Evolutionary conservation across 2,329 filamentous ascomycete species (phyloP), one percentile per base, ranked within the genome.

Genomic region (Rhynchosporium agropyri): DNA sequence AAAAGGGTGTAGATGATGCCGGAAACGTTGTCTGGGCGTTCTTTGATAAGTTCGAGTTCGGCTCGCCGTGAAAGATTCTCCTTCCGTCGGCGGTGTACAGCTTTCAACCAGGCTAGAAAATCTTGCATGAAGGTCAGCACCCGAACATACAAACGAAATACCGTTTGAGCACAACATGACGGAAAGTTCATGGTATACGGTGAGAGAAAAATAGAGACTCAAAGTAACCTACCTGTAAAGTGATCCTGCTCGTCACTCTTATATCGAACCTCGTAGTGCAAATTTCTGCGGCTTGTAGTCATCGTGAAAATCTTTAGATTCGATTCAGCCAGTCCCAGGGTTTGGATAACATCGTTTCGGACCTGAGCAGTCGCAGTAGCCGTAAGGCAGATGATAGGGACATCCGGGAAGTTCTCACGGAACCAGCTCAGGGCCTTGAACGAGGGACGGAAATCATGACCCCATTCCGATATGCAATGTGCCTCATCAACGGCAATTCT

Each of bases 391-490:
- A 95, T 97, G 65, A 98, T 89, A 4, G 94, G 93, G 0, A 97
- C 91, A 61, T 90, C 84, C 0, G 92, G 91, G 68, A 95, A 92
- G 5, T 87, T 87, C 55, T 86, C 82, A 69, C 90, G 89, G 79
- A 98, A 95, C 87, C 91, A 97, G 2, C 85, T 88, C 6, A 98
- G 82, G 26, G 89, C 85, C 73, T 95, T 92, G 77, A 97, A 98
- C 62, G 92, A 90, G 42, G 89, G 90, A n/a, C 94, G 89, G 74
- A 98, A 98, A 76, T 98, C 94, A 75, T 98, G 93, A 1, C 94
- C 94, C 94, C 94, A 97, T 86, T 97, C 93, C 29, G 91, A 96
- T 69, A 98, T 96, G 75, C 94, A 98, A 76, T 98, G 94, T 2
- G 94, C 94, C 78, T 98, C 94, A 73, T 98, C 94, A 62, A 98